Base-by-base conservation (phyloP, 164 flowering plant genomes). In the Cinnamomum chago region DNA sequence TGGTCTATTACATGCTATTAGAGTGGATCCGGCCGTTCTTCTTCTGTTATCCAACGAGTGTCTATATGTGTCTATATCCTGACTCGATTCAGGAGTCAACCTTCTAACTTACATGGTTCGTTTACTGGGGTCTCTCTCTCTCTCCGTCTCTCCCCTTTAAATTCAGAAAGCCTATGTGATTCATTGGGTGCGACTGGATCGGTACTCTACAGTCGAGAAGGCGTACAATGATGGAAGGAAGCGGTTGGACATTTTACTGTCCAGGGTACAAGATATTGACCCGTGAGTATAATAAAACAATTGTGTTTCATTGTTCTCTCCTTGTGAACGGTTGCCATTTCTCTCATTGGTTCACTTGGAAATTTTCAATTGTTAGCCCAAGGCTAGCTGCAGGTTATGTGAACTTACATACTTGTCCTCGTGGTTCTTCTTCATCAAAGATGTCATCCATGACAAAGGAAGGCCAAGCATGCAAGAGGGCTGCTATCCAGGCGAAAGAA, bases 131-230 rank as follows among this genome's bases (percentile, higher is more conserved):
- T 66, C 18, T 12, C 3, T 62, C 23, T n/a, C 13, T 9, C 65
- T 27, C 28, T 2, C 28, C 2, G 3, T 4, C 33, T 30, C 33
- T 30, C 33, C 1, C 35, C 35, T 30, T 30, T 30, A 30, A 30
- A 70, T 78, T 71, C 86, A 95, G 97, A 92, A 86, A 95, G 97
- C 88, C n/a, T 87, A 79, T 84, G 88, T 90, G 72, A 91, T 93
- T 78, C 97, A 95, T 72, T 95, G 97, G 98, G 98, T 93, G 77
- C 89, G 81, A 62, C 68, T 93, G 67, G 97, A 92, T 79, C 86
- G 74, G 15, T 90, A 79, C 80, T 76, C 90, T 70, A 85, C 97
- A 28, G 83, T 80, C 50, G 89, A 91, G 74, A 82, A 88, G 76
- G 98, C 98, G 51, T 90, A 81, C 70, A 77, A 70, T 7, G 93